Percentiles rank a stretch among this genome's conserved stretches.
phyloP scores from a whole-genome alignment of 2,329 filamentous ascomycete genomes.

The Epichloe elymi region DNA sequence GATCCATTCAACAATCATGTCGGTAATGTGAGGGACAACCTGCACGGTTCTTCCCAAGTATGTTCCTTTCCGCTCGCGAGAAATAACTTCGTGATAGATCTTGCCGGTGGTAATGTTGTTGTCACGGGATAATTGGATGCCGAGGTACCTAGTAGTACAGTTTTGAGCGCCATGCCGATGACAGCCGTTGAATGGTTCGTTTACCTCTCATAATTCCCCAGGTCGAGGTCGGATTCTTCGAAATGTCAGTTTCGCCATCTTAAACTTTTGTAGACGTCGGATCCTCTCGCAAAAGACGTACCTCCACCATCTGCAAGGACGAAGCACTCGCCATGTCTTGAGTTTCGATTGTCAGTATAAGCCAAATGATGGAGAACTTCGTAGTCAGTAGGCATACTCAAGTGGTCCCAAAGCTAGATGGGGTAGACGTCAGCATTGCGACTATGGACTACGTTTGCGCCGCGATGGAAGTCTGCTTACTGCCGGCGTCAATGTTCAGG shows the following conservation, averaged over 20 bases:
- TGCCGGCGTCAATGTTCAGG: conserved; percentile 25
- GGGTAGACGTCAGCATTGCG: not conserved
- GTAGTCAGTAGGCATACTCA: conserved; percentile 13
- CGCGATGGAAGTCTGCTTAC: not conserved
- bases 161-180: not conserved
- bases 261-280: not conserved
- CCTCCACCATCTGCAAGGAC: conserved; percentile 72
- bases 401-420: conserved; percentile 14
- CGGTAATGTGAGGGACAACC: conserved; percentile 83
- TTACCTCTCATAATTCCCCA: conserved; percentile 42
- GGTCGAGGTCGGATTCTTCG: conserved; percentile 34
- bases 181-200: not conserved
- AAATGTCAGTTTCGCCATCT: not conserved
- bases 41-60: conserved; percentile 86
- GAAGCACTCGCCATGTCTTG: conserved; percentile 75
- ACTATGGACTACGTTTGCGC: not conserved
- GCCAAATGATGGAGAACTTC: not conserved
- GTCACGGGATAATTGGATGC: conserved; percentile 67
- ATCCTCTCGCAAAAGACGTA: not conserved
- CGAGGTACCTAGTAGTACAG: conserved; percentile 45
- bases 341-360: conserved; percentile 5
- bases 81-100: conserved; percentile 52
- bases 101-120: conserved; percentile 98
- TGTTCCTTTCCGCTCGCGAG: conserved; percentile 41
- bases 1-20: conserved; percentile 88